Base-by-base conservation (phyloP, 1,284 basidiomycete species). In the Hemileia vastatrix region DNA sequence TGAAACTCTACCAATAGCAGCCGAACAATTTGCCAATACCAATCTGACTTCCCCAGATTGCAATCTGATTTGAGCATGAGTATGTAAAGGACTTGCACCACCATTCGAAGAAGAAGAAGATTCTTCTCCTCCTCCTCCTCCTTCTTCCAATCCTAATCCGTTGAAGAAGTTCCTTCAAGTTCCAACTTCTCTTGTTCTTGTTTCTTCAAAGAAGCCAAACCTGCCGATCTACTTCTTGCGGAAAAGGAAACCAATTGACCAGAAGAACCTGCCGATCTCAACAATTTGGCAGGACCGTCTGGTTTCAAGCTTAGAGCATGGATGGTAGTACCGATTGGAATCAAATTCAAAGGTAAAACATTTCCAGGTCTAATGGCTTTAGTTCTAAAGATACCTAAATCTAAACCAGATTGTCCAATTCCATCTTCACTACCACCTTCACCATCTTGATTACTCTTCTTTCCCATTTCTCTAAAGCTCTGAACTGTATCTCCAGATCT, bases 41-140 rank as follows among this genome's bases (percentile, higher is more conserved):
- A 86, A 85, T 51, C 94, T 84, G 19, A 97, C 86, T 79, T 98
- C 94, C 31, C 94, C 94, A 67, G 87, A 90, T 76, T 90, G 87
- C 61, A 98, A 81, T 50, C 86, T 84, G 54, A 98, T 85, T 69
- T 94, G 88, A 19, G 84, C 83, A 76, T 90, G 91, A 43, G n/a
- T n/a, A n/a, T n/a, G n/a, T 31, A 18, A 19, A 40, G 11, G 15
- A 24, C 54, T n/a, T 57, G 50, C 21, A 40, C 50, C 49, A 27
- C 19, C 49, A n/a, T 32, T 24, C 13, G 24, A 15, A 40, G 51
- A 57, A n/a, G 54, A 64, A 0, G 68, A 70, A 51, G 13, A 31
- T 53, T n/a, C 50, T 40, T 24, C 23, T 54, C 15, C n/a, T 27
- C 27, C 27, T 27, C 27, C 27, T 27, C 27, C 27, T 27, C 27